Base-by-base conservation (phyloP, 495 filamentous ascomycete species). In the Aspergillus asperescens region DNA sequence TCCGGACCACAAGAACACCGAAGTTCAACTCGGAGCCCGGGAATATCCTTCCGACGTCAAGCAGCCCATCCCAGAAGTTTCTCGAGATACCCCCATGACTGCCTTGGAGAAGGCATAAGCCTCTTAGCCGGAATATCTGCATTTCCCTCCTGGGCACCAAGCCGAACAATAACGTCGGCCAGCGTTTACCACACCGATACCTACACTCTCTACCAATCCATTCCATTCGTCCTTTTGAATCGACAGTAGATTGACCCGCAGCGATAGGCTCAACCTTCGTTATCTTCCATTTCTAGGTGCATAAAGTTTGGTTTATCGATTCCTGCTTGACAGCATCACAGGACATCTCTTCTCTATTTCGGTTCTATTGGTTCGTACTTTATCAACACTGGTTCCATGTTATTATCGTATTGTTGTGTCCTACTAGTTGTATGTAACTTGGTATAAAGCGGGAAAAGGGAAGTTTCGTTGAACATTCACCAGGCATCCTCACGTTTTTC, bases 41-140 rank as follows among this genome's bases (percentile, higher is more conserved):
- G 54, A 54, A 40, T 58, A 51, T 32, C 62, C 44, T 16, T 37
- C 48, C 38, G 73, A 76, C 59, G 52, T 69, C 48, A 76, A 76
- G 49, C 50, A 59, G 28, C 70, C 71, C 39, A 48, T 69, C 18
- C 32, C 57, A 0, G 64, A 67, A 35, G 41, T 52, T 40, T 48
- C 60, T 28, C 44, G 59, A 13, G 72, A 76, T 54, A 62, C 72
- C 27, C 55, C 66, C 23, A 76, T 76, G 71, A 60, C 65, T 5
- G 72, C 67, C n/a, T 62, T 62, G 42, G 69, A 69, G 51, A 68
- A 68, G 58, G 60, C 57, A 37, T 70, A 51, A 62, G 19, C 25
- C 27, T 16, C 12, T 19, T 24, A 18, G 9, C 15, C 10, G 20
- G 4, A 20, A 9, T 46, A 10, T 19, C 7, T 15, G 19, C 5